These are phyloP conservation scores for Paspalum notatum DNA, from an alignment of 176 grass and related monocot genomes.

Conservation along the genomic window DNA sequence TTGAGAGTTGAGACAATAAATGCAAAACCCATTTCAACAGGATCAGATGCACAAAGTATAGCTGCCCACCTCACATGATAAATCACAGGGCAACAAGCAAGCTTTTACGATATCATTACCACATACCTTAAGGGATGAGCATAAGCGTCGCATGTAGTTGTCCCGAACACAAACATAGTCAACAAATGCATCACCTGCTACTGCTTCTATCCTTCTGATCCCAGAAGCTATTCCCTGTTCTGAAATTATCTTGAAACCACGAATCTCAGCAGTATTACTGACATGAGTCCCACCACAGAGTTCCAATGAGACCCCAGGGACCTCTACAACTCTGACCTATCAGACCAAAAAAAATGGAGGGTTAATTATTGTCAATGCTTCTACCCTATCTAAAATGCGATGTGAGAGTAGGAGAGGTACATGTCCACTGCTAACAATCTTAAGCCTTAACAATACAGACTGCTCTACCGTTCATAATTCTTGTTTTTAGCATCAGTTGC, in stretches of 20 bases:
- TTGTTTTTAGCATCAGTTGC: neutral
- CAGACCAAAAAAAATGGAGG: neutral
- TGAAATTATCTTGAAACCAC: conserved; percentile 94
- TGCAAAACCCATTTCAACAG: conserved; percentile 23
- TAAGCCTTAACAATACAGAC: neutral
- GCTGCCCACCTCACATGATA: neutral
- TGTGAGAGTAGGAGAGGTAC: neutral
- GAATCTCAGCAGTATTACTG: conserved; percentile 82
- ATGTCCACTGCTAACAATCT: neutral
- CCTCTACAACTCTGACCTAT: conserved; percentile 94
- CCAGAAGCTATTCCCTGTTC: conserved; percentile 98
- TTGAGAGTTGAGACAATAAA: conserved; percentile 29
- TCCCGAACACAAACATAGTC: conserved; percentile 88
- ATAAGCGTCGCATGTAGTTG: conserved; percentile 81
- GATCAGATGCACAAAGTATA: conserved; percentile 8
- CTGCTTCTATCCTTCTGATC: conserved; percentile 89
- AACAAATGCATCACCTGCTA: conserved; percentile 93
- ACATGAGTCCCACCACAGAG: conserved; percentile 97
- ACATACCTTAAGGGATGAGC: conserved; percentile 74
- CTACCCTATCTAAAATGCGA: neutral
- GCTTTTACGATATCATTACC: conserved; percentile 1
- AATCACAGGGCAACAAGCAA: neutral
- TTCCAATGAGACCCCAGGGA: conserved; percentile 97
- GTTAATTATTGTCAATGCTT: neutral
- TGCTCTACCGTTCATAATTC: neutral